Base-by-base conservation (phyloP, 192 early-diverging fungal species). In the Fimicolochytrium jonesii region DNA sequence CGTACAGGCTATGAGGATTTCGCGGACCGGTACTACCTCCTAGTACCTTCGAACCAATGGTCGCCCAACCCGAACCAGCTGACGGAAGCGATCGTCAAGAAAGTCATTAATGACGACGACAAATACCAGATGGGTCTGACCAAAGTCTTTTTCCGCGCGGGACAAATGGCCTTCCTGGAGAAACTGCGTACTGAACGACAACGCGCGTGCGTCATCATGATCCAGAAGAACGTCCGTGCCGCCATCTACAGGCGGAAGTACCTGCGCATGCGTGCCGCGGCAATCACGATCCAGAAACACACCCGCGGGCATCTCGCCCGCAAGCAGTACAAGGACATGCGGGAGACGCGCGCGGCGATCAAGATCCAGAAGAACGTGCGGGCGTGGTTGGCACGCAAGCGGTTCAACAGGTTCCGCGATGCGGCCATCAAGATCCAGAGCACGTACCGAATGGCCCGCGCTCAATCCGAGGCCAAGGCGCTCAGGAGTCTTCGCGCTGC, bases 131-230 rank as follows among this genome's bases (percentile, higher is more conserved):
- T 97, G 17, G 97, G 97, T 59, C 70, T 87, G 32, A 91, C 92
- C 11, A 99, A 99, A 76, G 90, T 99, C 47, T 99, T 99, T 77
- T 99, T 99, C 93, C 87, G 97, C 28, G 90, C 97, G 45, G 97
- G 97, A 54, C 89, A 92, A 68, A 61, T 91, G 44, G 91, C 91
- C 13, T 88, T 80, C 66, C 67, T 93, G 55, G 95, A 99, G 66
- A 96, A 94, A 73, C 77, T 90, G 48, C 86, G 94, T 31, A 76
- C 90, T 4, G 92, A 94, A 61, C 79, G 91, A 23, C 76, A 92
- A 60, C 88, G 88, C 28, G 75, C 75, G 15, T 90, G 89, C 43
- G 94, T 92, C 35, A 85, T 90, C 4, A 43, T 92, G 51, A 87
- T 97, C 64, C 93, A 96, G 73, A 91, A 93, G 74, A 89, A 93